Conservation (phyloP, 192 early-diverging fungal species). For the Rhizoclosmatium globosum region DNA sequence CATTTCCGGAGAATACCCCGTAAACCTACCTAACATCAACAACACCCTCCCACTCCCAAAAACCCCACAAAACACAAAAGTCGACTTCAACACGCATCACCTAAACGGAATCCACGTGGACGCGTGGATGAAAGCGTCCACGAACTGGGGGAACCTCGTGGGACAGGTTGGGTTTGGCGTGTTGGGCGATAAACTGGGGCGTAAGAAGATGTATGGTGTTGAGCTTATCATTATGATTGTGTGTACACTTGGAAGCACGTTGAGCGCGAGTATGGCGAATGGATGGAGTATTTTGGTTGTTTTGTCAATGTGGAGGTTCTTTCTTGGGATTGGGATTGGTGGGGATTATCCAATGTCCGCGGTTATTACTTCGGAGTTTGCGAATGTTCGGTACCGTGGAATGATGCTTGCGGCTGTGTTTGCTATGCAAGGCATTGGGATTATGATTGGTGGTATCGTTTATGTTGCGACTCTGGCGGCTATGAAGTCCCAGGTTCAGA, state of each 20-base stretch:
- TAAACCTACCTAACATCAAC: slow-evolving; percentile 33
- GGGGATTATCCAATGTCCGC: slow-evolving; percentile 96
- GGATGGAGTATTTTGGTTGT: slow-evolving; percentile 75
- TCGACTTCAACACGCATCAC: slow-evolving; percentile 34
- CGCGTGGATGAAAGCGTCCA: slow-evolving; percentile 86
- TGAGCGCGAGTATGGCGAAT: slow-evolving; percentile 73
- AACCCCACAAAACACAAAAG: slow-evolving; percentile 39
- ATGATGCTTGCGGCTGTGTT: slow-evolving; percentile 90
- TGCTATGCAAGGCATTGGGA: slow-evolving; percentile 94
- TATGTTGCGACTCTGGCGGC: slow-evolving; percentile 75
- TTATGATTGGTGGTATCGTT: slow-evolving; percentile 80
- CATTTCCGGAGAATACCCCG: slow-evolving; percentile 43
- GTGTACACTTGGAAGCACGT: slow-evolving; percentile 80
- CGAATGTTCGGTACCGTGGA: slow-evolving; percentile 80
- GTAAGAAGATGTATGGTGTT: slow-evolving; percentile 89
- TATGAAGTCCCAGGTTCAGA: slow-evolving; percentile 73
- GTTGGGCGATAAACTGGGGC: slow-evolving; percentile 88
- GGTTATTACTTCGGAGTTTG: slow-evolving; percentile 93
- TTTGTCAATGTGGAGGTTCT: slow-evolving; percentile 87
- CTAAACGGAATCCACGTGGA: slow-evolving; percentile 61
- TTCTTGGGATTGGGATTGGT: slow-evolving; percentile 94
- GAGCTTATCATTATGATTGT: slow-evolving; percentile 92
- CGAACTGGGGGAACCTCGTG: slow-evolving; percentile 88
- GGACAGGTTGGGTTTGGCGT: slow-evolving; percentile 92
- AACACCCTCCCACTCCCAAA: slow-evolving; percentile 16